These are phyloP conservation scores for Torulaspora quercuum DNA, from an alignment of 805 yeast genomes.

Conservation along the genomic window DNA sequence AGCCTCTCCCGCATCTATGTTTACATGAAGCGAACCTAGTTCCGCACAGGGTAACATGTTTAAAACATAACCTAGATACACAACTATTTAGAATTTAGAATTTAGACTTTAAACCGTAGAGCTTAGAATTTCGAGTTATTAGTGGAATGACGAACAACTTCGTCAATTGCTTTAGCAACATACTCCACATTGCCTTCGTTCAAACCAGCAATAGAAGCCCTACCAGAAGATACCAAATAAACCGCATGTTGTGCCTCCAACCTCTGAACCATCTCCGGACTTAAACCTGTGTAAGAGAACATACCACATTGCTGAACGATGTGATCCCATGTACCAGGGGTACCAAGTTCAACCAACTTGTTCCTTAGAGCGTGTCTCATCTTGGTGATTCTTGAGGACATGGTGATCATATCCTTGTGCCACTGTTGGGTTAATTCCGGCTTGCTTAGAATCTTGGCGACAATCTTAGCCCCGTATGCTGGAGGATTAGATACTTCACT, in stretches of 20 bases:
- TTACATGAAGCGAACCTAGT: slow-evolving; percentile 1
- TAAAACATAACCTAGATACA: slow-evolving; percentile 44
- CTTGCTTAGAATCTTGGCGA: slow-evolving; percentile 64
- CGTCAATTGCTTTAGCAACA: slow-evolving; percentile 80
- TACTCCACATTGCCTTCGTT: slow-evolving; percentile 71
- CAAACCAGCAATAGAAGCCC: slow-evolving; percentile 92
- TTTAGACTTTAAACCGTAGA: background rate
- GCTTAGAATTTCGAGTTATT: slow-evolving; percentile 33
- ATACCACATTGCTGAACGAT: slow-evolving; percentile 88
- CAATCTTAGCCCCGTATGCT: slow-evolving; percentile 91
- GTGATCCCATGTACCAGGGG: slow-evolving; percentile 94
- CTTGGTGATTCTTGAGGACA: slow-evolving; percentile 76
- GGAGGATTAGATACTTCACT: slow-evolving; percentile 93
- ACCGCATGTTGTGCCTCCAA: slow-evolving; percentile 77
- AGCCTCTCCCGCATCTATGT: slow-evolving; percentile 10
- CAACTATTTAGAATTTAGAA: slow-evolving; percentile 1
- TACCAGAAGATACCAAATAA: slow-evolving; percentile 76
- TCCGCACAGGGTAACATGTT: slow-evolving; percentile 7
- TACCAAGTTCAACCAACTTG: slow-evolving; percentile 55
- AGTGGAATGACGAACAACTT: slow-evolving; percentile 53
- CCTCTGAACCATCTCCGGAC: slow-evolving; percentile 68
- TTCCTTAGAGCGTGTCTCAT: slow-evolving; percentile 73
- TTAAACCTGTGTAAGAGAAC: slow-evolving; percentile 92
- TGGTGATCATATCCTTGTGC: slow-evolving; percentile 76
- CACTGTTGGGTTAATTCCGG: slow-evolving; percentile 72